A percentile compares a stretch with the other conserved stretches of the same genome.
Evolutionary conservation across 352 stramenopile species (phyloP).

Genomic region (Phytophthora palmivora): DNA sequence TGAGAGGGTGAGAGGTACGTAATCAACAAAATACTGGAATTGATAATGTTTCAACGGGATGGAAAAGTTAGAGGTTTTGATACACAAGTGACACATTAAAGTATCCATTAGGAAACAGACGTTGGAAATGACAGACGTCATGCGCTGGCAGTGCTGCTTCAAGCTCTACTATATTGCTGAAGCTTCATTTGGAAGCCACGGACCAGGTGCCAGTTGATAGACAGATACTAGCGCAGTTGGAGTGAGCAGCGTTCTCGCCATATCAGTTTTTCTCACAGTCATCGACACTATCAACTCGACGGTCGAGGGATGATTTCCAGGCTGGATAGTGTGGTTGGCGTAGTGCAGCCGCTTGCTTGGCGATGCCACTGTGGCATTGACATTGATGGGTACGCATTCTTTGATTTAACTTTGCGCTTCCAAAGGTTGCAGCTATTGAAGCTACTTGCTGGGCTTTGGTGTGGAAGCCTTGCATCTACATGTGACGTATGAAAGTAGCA

Average conservation of each 20-base stretch:
- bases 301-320: constrained; percentile 10
- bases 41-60: background rate
- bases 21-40: constrained; percentile 5
- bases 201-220: constrained; percentile 1
- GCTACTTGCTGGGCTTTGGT: no score
- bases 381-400: constrained; percentile 8
- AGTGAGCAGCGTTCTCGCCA: constrained; percentile 18
- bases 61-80: background rate
- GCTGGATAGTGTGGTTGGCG: constrained; percentile 16
- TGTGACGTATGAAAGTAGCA: background rate
- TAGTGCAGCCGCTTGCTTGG: background rate
- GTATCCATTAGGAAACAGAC: no score
- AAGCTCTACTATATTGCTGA: no score
- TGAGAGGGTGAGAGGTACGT: constrained; percentile 7
- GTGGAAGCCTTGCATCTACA: no score
- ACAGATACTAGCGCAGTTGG: constrained; percentile 2
- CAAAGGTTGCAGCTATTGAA: no score
- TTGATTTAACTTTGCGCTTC: background rate
- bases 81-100: no score
- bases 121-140: no score
- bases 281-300: background rate
- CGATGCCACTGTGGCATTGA: background rate
- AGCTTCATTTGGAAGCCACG: no score
- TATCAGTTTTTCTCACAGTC: constrained; percentile 17
- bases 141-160: no score